A percentile compares a stretch with the other conserved stretches of the same genome.
Evolutionary conservation across 2,329 filamentous ascomycete genomes (phyloP).

Genomic region (Aspergillus pseudotamarii): DNA sequence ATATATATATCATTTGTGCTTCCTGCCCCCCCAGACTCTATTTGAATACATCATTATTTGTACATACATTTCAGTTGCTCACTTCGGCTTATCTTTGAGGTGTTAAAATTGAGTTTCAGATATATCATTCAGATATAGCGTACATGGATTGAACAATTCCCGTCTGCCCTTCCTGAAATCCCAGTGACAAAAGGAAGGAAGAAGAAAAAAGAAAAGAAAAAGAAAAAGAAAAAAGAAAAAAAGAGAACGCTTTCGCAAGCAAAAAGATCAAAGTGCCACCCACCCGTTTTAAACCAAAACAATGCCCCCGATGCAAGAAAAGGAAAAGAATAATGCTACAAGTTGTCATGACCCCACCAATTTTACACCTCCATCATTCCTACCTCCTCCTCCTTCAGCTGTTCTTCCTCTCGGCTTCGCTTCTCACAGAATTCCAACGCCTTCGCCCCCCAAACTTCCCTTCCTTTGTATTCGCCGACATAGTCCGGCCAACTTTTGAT

Average conservation of each 20-base stretch:
- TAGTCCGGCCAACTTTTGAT: constrained; percentile 50
- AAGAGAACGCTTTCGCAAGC: constrained; percentile 1
- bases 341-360: constrained; percentile 10
- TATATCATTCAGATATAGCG: not conserved
- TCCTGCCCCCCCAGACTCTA: not conserved
- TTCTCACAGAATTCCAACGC: constrained; percentile 41
- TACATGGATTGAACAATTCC: not conserved
- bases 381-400: constrained; percentile 12
- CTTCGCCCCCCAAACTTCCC: constrained; percentile 45
- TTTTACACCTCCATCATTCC: constrained; percentile 21
- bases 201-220: constrained; percentile 7
- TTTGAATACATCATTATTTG: not conserved
- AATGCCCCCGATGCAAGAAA: constrained; percentile 8
- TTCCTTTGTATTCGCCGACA: constrained; percentile 50
- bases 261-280: constrained; percentile 31
- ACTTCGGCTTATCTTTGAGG: not conserved
- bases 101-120: not conserved
- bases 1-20: not conserved
- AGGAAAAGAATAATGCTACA: constrained; percentile 24
- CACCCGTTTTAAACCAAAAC: constrained; percentile 20
- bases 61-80: not conserved
- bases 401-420: constrained; percentile 17
- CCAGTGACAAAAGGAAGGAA: not conserved
- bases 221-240: not conserved
- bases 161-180: not conserved